Evolutionary conservation across 2,329 filamentous ascomycete species (phyloP), one percentile per base, ranked within the genome.

Genomic region (Trichophyton simii): DNA sequence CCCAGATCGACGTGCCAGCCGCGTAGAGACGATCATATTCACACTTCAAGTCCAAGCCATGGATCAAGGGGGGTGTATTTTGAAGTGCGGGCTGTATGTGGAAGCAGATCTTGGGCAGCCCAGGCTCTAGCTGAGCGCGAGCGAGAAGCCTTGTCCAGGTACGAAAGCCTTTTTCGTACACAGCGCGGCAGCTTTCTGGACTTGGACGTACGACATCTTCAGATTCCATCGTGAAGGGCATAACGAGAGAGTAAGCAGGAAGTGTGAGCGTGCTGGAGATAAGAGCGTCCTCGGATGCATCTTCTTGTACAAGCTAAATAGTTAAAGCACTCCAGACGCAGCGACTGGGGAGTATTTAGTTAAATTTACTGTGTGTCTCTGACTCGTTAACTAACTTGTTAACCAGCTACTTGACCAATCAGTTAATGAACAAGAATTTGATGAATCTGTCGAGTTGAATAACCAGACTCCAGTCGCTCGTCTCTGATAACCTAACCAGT

Each of bases 1-100:
- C 58, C 48, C 58, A 62, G 57, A 62, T 60, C n/a, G 61, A 60
- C 11, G 36, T 60, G 25, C 61, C 61, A 18, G 18, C 50, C 13
- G 46, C 58, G 41, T 52, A 50, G 50, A 62, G 61, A 42, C 58
- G 28, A 44, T 50, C 41, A 25, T 50, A 52, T 20, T 25, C 13
- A 38, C 13, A 57, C 34, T 57, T 57, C 15, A 57, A 8, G 5
- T 60, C 46, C 36, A 62, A 50, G 36, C 48, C 36, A 46, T 54
- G 60, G 57, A 41, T 15, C 22, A 58, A 58, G 20, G 31, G 57
- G 34, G 61, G 61, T 60, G 34, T 31, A 28, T 60, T 31, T 48
- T 28, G 57, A 57, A 60, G 8, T 57, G 52, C 48, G n/a, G 20
- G 20, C 36, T 62, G 46, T 6, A 62, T 6, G 6, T 60, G 57